phyloP scores from a whole-genome alignment of 345 rosid species.

The Acer yangbiense region DNA sequence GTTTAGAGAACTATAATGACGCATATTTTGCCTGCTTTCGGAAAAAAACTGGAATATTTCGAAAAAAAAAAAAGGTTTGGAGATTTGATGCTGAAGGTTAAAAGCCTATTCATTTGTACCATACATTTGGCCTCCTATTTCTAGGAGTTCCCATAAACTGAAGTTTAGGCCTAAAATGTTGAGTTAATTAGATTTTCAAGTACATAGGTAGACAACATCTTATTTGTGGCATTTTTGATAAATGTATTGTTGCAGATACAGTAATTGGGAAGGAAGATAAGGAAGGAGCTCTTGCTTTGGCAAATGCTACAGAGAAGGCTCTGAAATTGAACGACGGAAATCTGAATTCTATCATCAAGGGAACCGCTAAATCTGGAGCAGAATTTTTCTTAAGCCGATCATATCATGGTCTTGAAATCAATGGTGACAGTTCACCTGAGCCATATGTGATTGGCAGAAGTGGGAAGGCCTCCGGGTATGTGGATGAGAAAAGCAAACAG shows the following conservation, averaged over 20 bases:
- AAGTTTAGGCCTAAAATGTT: background rate
- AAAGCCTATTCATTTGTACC: background rate
- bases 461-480: constrained; percentile 74
- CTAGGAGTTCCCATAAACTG: background rate
- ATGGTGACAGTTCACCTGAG: constrained; percentile 47
- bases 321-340: constrained; percentile 57
- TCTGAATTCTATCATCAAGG: constrained; percentile 44
- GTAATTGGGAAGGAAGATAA: constrained; percentile 34
- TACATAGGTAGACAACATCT: background rate
- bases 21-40: background rate
- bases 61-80: background rate
- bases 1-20: background rate
- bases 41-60: background rate
- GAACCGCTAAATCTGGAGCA: constrained; percentile 71
- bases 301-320: constrained; percentile 59
- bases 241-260: constrained; percentile 29
- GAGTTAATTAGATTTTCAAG: background rate
- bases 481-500: constrained; percentile 42
- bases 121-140: background rate
- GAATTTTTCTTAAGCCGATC: constrained; percentile 67
- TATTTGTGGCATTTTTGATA: background rate
- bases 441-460: constrained; percentile 66
- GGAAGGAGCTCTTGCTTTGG: constrained; percentile 63
- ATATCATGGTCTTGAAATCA: constrained; percentile 77
- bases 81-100: background rate